Percentiles rank a stretch among this genome's conserved stretches.
phyloP scores from a whole-genome alignment of 106 monocot species.

The Allium fistulosum region DNA sequence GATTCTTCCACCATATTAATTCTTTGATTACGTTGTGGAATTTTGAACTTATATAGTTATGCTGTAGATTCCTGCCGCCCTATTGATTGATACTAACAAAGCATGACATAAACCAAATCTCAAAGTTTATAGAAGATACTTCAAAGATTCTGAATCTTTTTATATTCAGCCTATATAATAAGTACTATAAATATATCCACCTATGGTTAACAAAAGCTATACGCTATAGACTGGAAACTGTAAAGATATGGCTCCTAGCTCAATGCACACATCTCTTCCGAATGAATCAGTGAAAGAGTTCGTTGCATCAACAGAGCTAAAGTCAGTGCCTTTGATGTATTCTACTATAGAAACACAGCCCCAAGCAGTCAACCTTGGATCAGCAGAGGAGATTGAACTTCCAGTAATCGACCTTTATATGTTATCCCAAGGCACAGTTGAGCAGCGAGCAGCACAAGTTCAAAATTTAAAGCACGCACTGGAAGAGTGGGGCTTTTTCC shows the following conservation, averaged over 20 bases:
- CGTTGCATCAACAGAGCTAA: not conserved
- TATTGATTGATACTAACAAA: no score
- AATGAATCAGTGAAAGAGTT: conserved; percentile 2
- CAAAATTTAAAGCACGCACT: conserved; percentile 38
- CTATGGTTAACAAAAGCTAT: no score
- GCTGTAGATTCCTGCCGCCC: no score
- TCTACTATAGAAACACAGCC: not conserved
- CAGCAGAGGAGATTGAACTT: conserved; percentile 19
- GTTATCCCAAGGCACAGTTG: conserved; percentile 20
- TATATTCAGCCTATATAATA: no score
- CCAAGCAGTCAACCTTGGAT: not conserved
- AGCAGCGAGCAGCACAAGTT: conserved; percentile 22
- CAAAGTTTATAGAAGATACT: no score
- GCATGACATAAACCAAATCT: no score
- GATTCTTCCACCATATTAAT: no score
- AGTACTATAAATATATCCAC: no score
- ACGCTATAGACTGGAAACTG: no score
- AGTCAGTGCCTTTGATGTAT: not conserved
- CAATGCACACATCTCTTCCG: not conserved
- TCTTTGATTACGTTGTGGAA: no score
- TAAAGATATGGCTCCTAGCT: not conserved
- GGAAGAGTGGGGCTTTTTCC: conserved; percentile 81
- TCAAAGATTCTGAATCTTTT: no score
- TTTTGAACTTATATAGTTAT: no score
- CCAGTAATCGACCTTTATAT: conserved; percentile 53